Base-by-base conservation (phyloP, 2,329 filamentous ascomycete species). In the Colletotrichum orchidophilum region DNA sequence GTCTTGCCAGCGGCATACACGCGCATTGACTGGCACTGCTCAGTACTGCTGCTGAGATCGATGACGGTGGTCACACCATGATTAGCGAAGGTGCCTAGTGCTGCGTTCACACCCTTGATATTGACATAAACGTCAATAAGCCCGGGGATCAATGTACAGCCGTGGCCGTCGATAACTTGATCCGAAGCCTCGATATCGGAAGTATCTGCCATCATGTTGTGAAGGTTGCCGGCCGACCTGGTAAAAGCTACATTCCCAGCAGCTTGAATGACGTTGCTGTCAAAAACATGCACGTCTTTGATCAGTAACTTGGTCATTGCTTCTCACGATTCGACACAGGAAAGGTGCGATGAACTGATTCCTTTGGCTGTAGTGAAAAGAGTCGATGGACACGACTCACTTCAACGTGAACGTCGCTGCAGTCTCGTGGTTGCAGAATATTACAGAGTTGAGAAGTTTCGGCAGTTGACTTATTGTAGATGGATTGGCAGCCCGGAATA, bases 201-300 rank as follows among this genome's bases (percentile, higher is more conserved):
- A 27, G 8, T 64, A 12, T 66, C 58, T 1, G 18, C 27, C 57
- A 63, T 33, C 39, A 3, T 11, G 31, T 49, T 21, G 11, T 53
- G 18, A 3, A 67, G 59, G 11, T 58, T 62, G 11, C 58, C 64
- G 7, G 58, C 57, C 3, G 67, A 70, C 18, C 64, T 31, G 1
- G 57, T 68, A 33, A 71, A 52, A 1, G 63, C 52, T 3, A 71
- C 52, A 9, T 62, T 39, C 11, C n/a, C 39, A 1, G 64, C 29
- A 5, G 52, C 39, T 3, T 29, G 58, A 7, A 71, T 11, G 8
- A 13, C 8, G 13, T 74, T 71, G 52, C 75, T 75, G 52, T 76
- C 76, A 58, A 73, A 70, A 31, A 50, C 46, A 50, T 71, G 57
- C 11, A 71, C 68, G 24, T 71, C 59, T 33, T 63, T 35, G 26